Evolutionary conservation across 441 rosid species (phyloP).

Genomic region (Erodium trifolium): DNA sequence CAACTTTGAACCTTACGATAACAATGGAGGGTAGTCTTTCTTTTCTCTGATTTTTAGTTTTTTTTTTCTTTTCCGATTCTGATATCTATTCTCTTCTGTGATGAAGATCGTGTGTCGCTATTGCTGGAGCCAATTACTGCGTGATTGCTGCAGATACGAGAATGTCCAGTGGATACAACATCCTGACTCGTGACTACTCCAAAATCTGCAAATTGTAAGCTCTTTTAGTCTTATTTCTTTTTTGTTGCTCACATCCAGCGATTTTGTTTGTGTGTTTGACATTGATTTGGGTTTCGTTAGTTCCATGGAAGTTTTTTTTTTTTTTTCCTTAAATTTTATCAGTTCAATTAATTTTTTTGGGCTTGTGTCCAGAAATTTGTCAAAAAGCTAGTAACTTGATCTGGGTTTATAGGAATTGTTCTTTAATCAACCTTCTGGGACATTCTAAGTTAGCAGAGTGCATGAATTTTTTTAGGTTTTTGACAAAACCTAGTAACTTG

Average conservation of each 20-base stretch:
- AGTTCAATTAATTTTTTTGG: too few relatives aligned
- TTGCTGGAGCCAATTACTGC: slow-evolving; percentile 93
- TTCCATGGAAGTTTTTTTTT: background rate
- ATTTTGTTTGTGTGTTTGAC: background rate
- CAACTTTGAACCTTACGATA: slow-evolving; percentile 54
- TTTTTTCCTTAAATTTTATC: too few relatives aligned
- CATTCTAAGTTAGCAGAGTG: background rate
- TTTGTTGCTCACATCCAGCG: background rate
- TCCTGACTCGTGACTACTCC: slow-evolving; percentile 90
- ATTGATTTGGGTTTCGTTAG: background rate
- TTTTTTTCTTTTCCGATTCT: background rate
- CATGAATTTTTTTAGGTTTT: too few relatives aligned
- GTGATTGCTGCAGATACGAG: slow-evolving; percentile 93
- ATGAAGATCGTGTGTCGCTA: slow-evolving; percentile 77
- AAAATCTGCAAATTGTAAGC: slow-evolving; percentile 70
- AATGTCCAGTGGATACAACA: slow-evolving; percentile 85
- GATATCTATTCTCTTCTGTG: background rate
- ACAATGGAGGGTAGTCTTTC: slow-evolving; percentile 60
- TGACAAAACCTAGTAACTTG: too few relatives aligned
- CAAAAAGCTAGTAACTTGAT: background rate
- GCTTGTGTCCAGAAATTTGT: background rate
- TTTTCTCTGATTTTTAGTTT: background rate
- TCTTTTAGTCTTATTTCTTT: background rate
- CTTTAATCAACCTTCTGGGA: background rate
- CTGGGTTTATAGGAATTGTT: background rate